These are phyloP conservation scores for Staphylotrichum tortipilum DNA, from an alignment of 495 filamentous ascomycete species.

Conservation along the genomic window DNA sequence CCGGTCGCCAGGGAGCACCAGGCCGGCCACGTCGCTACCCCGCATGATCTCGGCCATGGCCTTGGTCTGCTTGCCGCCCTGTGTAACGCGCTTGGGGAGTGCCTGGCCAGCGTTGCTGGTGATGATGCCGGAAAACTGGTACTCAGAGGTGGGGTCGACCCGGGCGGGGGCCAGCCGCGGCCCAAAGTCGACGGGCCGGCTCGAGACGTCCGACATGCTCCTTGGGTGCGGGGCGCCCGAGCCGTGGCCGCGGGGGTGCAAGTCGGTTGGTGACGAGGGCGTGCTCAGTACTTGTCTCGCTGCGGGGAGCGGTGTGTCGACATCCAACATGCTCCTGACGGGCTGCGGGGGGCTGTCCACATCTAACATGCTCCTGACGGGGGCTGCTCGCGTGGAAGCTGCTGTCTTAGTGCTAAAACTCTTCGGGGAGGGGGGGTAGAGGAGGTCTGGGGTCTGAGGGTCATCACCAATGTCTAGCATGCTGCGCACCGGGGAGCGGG, in stretches of 20 bases:
- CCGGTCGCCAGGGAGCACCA: conserved; percentile 36
- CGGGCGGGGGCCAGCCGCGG: conserved; percentile 25
- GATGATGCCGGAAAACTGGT: conserved; percentile 46
- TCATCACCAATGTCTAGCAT: conserved; percentile 46
- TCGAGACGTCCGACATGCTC: conserved; percentile 45
- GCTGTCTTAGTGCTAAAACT: conserved; percentile 22
- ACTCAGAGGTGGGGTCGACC: conserved; percentile 37
- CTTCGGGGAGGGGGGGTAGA: conserved; percentile 3
- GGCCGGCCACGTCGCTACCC: conserved; percentile 34
- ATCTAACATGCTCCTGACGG: conserved; percentile 55
- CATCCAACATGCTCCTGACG: conserved; percentile 36
- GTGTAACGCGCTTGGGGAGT: conserved; percentile 37
- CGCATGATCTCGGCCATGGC: conserved; percentile 42
- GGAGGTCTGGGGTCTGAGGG: conserved; percentile 14
- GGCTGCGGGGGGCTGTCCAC: conserved; percentile 32
- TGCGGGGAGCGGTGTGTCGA: conserved; percentile 23
- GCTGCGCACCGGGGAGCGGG: conserved; percentile 48
- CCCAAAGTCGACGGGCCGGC: conserved; percentile 34
- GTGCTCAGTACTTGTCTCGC: conserved; percentile 26
- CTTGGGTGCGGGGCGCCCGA: conserved; percentile 30
- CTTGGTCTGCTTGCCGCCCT: conserved; percentile 32
- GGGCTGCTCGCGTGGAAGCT: conserved; percentile 25
- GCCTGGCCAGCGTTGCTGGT: conserved; percentile 36
- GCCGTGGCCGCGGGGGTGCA: conserved; percentile 7
- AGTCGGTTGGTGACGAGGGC: conserved; percentile 34